These are phyloP conservation scores for Kuraishia ogatae DNA, from an alignment of 805 yeast species.

Conservation along the genomic window DNA sequence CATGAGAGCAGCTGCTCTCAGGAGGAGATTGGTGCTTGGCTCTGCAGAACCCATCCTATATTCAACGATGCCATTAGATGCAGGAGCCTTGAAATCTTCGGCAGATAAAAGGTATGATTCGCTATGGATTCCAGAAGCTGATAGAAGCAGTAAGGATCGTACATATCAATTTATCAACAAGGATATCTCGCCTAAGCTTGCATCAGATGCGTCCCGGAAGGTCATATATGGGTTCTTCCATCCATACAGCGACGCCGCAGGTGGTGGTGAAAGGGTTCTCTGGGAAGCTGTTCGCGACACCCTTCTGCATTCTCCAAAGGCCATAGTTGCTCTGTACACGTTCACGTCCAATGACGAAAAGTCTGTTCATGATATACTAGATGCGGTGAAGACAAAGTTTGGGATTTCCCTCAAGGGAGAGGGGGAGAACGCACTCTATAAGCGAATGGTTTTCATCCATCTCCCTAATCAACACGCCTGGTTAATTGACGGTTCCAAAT, in stretches of 20 bases:
- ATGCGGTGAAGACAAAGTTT: conserved; percentile 15
- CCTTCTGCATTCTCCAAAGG: conserved; percentile 34
- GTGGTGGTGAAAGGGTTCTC: conserved; percentile 95
- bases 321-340: conserved; percentile 59
- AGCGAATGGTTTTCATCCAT: conserved; percentile 22
- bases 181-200: conserved; percentile 20
- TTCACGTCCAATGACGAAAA: conserved; percentile 17
- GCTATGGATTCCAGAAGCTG: conserved; percentile 17
- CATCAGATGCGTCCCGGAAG: conserved; percentile 28
- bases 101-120: conserved; percentile 6
- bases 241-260: conserved; percentile 93
- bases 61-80: conserved; percentile 23
- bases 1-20: conserved; percentile 15
- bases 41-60: conserved; percentile 20
- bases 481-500: conserved; percentile 60
- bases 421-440: conserved; percentile 11
- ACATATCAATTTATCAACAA: not conserved
- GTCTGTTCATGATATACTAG: conserved; percentile 15
- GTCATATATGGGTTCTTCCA: conserved; percentile 81
- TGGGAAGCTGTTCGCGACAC: conserved; percentile 90
- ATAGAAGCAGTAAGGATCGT: conserved; percentile 1
- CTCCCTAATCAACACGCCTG: conserved; percentile 27
- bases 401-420: conserved; percentile 14
- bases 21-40: conserved; percentile 24
- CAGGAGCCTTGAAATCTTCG: conserved; percentile 9